phyloP scores from a whole-genome alignment of 2,329 filamentous ascomycete species.

The Thielaviopsis ethacetica region DNA sequence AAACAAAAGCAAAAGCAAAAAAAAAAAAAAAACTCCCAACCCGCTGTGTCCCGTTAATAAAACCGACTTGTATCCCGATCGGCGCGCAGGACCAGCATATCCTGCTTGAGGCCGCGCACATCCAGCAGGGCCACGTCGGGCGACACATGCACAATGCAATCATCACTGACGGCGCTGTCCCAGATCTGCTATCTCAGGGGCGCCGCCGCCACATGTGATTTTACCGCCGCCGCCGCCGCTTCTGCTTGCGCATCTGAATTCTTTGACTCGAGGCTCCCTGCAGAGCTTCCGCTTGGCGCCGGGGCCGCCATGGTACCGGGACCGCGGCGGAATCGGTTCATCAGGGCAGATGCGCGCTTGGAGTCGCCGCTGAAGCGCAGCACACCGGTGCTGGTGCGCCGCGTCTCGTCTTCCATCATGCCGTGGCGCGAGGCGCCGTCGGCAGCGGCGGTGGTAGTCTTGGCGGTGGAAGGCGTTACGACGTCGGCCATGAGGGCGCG shows the following conservation, averaged over 20 bases:
- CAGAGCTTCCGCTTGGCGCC: background rate
- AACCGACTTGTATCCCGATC: background rate
- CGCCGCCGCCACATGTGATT: background rate
- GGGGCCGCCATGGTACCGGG: background rate
- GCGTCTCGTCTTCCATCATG: slow-evolving; percentile 10
- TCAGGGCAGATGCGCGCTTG: background rate
- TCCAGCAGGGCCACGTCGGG: slow-evolving; percentile 5
- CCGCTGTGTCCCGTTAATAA: background rate
- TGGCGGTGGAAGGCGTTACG: background rate
- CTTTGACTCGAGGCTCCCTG: background rate
- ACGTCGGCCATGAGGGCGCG: slow-evolving; percentile 7
- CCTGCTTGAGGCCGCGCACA: slow-evolving; percentile 1
- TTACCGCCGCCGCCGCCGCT: background rate
- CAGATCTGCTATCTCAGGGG: slow-evolving; percentile 11
- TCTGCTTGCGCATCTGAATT: background rate
- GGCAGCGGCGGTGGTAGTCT: background rate
- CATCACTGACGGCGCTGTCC: slow-evolving; percentile 2
- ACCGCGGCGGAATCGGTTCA: slow-evolving; percentile 3
- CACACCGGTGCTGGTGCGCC: slow-evolving; percentile 3
- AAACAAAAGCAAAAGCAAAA: background rate
- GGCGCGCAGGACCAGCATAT: slow-evolving; percentile 7
- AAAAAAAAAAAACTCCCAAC: background rate
- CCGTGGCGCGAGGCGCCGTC: background rate
- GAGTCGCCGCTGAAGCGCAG: background rate
- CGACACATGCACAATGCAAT: slow-evolving; percentile 3